Evolutionary conservation across 2,329 filamentous ascomycete species (phyloP), one percentile per base, ranked within the genome.

Genomic region (Fusarium chaquense): DNA sequence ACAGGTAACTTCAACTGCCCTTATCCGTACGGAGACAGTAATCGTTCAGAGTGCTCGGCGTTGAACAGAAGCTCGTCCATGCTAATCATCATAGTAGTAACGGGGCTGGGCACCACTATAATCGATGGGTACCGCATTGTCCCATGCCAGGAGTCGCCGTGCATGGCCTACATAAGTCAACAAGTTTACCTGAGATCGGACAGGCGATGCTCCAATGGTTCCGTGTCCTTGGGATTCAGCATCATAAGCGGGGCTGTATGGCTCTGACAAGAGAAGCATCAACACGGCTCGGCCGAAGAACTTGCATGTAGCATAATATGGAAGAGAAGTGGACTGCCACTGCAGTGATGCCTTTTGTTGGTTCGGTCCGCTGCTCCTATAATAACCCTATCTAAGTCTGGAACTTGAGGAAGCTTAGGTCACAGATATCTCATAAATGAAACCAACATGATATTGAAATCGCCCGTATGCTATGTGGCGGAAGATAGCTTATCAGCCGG

Each of bases 211-310:
- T 55, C 56, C 46, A 62, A 62, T 30, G 51, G 58, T 71, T 67
- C 71, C 58, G 47, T 44, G 43, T 59, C 44, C 62, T 69, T 73
- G 70, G 70, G 56, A 71, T 60, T 55, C 46, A 51, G 49, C 50
- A 60, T 52, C 45, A 61, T 55, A 60, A 50, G 68, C 54, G 58
- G 62, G 62, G 61, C 41, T 52, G 32, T 50, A 64, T 65, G 47
- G 58, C 54, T 55, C 43, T 40, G 45, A 56, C 36, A 46, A 54
- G 58, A 54, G 55, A 69, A 70, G 62, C 58, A 57, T 54, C 45
- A 61, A 38, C 59, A 52, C 53, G 46, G 41, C 68, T 58, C 46
- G 58, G 61, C 61, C 58, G 58, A 69, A 40, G 56, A 58, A 62
- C 49, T 57, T 24, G 33, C 47, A 62, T 44, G 33, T 51, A 28